Base-by-base conservation (phyloP, 2,329 filamentous ascomycete genomes). In the Cercospora janseana region DNA sequence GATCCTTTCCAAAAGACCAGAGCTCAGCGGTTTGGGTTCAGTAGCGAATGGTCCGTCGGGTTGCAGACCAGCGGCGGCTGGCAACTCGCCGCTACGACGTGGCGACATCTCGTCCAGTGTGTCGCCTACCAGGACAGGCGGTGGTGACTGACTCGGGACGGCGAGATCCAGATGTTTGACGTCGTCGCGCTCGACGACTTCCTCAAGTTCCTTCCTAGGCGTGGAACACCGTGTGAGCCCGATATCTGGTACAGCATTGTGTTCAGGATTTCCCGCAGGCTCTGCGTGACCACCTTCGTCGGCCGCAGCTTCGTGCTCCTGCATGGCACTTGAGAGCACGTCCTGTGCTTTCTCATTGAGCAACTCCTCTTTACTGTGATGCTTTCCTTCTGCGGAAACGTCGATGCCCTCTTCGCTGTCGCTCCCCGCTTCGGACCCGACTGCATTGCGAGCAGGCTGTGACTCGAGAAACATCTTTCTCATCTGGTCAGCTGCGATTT, bases 401-500 rank as follows among this genome's bases (percentile, higher is more conserved):
- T 85, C 83, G 6, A 75, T 72, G 2, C 76, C 75, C 32, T 87
- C 82, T 23, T 53, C 51, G 4, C 40, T 49, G 46, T 53, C 51
- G 26, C 45, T 49, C 12, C 32, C 51, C 18, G 41, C 46, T 42
- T 53, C 51, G 12, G 45, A 49, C 12, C 45, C 51, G 4, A 63
- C 57, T 37, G 59, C 61, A 20, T 64, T 64, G 20, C 56, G 46
- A 18, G 60, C 49, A 52, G 87, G 85, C 2, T 88, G 90, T 56
- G 91, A 88, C 66, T 97, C 91, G 6, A 92, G 82, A 65, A 98
- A 98, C 67, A 98, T 88, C 67, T 94, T 95, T 66, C 88, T 92
- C 50, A 98, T 75, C 66, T 98, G 94, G 55, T 96, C 79, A 51
- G 92, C 89, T 9, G 93, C 95, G 54, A 98, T 75, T 62, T 93